A percentile compares a stretch with the other conserved stretches of the same genome.
Evolutionary conservation across 345 rosid species (phyloP).

Genomic region (Bruguiera parviflora): DNA sequence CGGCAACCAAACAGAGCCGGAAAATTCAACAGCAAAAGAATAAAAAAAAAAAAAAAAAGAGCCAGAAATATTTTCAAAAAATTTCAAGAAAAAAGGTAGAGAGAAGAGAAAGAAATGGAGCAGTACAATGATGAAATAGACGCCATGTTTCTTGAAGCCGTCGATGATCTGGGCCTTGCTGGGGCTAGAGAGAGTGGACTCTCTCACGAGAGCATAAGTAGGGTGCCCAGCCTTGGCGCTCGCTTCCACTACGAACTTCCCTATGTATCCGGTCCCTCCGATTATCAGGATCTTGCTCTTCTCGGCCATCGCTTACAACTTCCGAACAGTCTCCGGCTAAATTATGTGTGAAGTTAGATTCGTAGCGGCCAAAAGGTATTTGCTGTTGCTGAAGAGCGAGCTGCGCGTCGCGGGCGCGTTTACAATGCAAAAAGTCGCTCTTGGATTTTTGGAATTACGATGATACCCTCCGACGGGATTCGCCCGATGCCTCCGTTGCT

Average conservation of each 20-base stretch:
- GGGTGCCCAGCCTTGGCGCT: constrained; percentile 20
- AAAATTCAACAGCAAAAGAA: not conserved
- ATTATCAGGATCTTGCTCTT: constrained; percentile 13
- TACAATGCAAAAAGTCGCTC: too few species aligned
- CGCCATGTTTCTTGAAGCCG: constrained; percentile 5
- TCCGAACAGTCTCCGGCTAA: not conserved
- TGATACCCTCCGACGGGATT: too few species aligned
- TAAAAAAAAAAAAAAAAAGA: too few species aligned
- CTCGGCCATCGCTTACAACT: constrained; percentile 1
- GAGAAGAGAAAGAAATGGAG: not conserved
- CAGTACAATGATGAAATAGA: constrained; percentile 8
- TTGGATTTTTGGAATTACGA: too few species aligned
- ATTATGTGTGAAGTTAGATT: not conserved
- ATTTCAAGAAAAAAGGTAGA: not conserved
- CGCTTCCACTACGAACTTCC: constrained; percentile 10
- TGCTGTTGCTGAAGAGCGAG: too few species aligned
- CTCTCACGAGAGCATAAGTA: constrained; percentile 11
- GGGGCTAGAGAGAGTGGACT: constrained; percentile 10
- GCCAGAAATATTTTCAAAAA: not conserved
- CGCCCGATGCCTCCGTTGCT: too few species aligned
- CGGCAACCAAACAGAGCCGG: not conserved
- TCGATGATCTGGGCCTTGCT: not conserved
- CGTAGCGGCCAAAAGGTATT: too few species aligned
- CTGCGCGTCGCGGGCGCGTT: too few species aligned
- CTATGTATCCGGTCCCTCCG: constrained; percentile 20